A percentile compares a stretch with the other conserved stretches of the same genome.
Evolutionary conservation across 169 alveolate genomes (phyloP).

Genomic region (Besnoitia besnoiti): DNA sequence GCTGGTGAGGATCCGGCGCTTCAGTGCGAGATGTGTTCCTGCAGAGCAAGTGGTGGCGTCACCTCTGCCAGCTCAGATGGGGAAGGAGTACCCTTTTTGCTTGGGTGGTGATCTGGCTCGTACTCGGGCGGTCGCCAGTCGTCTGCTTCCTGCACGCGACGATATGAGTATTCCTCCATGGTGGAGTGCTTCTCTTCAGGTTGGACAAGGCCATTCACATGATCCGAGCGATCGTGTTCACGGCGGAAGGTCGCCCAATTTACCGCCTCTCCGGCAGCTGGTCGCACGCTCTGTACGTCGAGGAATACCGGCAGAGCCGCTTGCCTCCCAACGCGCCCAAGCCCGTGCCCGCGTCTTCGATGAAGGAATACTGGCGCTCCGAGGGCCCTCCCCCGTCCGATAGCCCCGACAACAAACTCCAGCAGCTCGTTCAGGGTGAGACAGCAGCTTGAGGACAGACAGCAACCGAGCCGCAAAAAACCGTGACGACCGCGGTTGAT

Average conservation of each 20-base stretch:
- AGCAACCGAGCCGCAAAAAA: no score
- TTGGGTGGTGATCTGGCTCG: no score
- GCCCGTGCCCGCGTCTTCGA: not conserved
- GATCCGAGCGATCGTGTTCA: constrained; percentile 51
- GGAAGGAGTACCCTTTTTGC: no score
- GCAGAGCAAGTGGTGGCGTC: no score
- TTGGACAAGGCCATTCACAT: constrained; percentile 55
- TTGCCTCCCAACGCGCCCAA: not conserved
- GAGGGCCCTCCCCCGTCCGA: constrained; percentile 55
- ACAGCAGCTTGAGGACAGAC: no score
- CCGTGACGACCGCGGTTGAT: no score
- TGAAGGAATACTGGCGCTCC: constrained; percentile 6
- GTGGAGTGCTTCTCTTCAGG: constrained; percentile 15
- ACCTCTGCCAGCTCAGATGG: no score
- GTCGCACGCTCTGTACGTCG: constrained; percentile 60
- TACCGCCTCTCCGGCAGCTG: constrained; percentile 63
- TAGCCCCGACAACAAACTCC: constrained; percentile 60
- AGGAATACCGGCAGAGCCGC: constrained; percentile 23
- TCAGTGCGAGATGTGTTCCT: no score
- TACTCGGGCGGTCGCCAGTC: no score
- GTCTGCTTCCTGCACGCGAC: no score
- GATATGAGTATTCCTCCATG: not conserved
- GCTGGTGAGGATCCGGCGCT: constrained; percentile 75
- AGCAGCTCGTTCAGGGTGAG: constrained; percentile 45
- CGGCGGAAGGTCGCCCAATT: constrained; percentile 51